These are phyloP conservation scores for Jamesozyma hellenica DNA, from an alignment of 805 yeast genomes.

Conservation along the genomic window DNA sequence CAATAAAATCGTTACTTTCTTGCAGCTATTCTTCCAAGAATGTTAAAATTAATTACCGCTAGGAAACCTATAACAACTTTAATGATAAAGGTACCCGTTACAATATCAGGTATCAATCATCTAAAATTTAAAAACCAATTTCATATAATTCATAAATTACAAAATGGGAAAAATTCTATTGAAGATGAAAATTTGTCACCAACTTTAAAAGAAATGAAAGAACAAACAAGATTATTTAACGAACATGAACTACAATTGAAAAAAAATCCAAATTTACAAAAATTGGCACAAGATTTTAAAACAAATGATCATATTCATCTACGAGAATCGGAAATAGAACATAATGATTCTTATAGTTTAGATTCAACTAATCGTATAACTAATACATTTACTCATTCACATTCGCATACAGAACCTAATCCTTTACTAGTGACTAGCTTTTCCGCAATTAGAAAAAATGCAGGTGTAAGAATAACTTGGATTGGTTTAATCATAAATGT, in stretches of 20 bases:
- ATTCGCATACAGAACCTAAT: constrained; percentile 27
- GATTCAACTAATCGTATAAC: not conserved
- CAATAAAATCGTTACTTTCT: too few species aligned
- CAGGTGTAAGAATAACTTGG: constrained; percentile 90
- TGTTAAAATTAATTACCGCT: not conserved
- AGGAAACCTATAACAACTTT: not conserved
- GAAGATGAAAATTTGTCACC: not conserved
- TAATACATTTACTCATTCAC: constrained; percentile 27
- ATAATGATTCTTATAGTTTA: constrained; percentile 27
- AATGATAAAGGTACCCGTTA: not conserved
- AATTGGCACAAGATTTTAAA: constrained; percentile 12
- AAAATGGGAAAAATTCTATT: not conserved
- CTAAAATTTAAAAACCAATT: not conserved
- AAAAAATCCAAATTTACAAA: constrained; percentile 11
- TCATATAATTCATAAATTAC: not conserved
- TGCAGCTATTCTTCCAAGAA: too few species aligned
- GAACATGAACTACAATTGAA: constrained; percentile 8
- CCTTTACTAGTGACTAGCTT: constrained; percentile 32
- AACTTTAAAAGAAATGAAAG: not conserved
- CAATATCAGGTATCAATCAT: not conserved
- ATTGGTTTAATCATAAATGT: constrained; percentile 77
- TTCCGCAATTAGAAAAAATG: constrained; percentile 46
- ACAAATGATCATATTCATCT: constrained; percentile 34
- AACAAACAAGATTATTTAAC: not conserved
- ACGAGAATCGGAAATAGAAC: constrained; percentile 35